phyloP scores from a whole-genome alignment of 345 rosid species.

The Cardamine occulta region DNA sequence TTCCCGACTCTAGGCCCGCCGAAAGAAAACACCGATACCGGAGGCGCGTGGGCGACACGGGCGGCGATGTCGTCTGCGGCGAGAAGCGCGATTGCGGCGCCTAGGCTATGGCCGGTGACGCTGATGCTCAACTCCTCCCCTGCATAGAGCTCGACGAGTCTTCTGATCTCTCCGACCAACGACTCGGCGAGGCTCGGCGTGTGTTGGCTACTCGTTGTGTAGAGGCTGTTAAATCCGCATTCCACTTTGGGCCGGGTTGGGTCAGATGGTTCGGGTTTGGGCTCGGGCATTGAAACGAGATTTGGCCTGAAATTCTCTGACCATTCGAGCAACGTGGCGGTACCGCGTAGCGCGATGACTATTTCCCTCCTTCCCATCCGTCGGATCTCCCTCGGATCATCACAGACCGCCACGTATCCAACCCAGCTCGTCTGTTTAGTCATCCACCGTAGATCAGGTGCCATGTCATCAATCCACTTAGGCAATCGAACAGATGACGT shows the following conservation, averaged over 20 bases:
- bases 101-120: conserved; percentile 90
- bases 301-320: conserved; percentile 82
- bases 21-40: conserved; percentile 80
- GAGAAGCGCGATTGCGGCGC: conserved; percentile 83
- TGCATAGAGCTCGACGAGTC: conserved; percentile 58
- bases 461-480: conserved; percentile 81
- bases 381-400: conserved; percentile 75
- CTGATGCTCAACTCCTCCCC: conserved; percentile 82
- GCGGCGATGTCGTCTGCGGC: conserved; percentile 73
- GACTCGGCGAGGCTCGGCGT: conserved; percentile 63
- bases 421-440: conserved; percentile 94
- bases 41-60: conserved; percentile 51
- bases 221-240: conserved; percentile 81
- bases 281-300: conserved; percentile 48
- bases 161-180: conserved; percentile 55
- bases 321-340: conserved; percentile 94
- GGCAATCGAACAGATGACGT: conserved; percentile 86
- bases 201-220: conserved; percentile 57
- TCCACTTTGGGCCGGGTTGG: conserved; percentile 63
- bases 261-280: conserved; percentile 27
- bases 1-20: conserved; percentile 95
- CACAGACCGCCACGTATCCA: conserved; percentile 93
- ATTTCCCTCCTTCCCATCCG: conserved; percentile 97
- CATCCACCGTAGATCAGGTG: conserved; percentile 91
- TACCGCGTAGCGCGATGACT: conserved; percentile 92